Conservation (phyloP, 164 flowering plant genomes). For the Liriodendron chinense region DNA sequence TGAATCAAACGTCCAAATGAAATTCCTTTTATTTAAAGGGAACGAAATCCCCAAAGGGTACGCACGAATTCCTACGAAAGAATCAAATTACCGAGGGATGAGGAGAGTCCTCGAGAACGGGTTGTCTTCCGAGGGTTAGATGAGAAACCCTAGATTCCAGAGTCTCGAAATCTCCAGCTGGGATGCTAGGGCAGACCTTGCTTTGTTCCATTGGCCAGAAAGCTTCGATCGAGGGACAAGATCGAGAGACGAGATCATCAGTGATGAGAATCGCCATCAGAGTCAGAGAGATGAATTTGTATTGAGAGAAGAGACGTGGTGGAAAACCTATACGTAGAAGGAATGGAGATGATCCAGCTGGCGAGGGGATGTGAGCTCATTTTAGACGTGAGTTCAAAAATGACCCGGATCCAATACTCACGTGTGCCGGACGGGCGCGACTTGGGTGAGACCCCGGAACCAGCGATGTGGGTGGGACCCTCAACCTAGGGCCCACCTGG, state of each 20-base stretch:
- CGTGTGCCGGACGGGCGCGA: too few species aligned
- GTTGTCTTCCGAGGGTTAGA: neutral
- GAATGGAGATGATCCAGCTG: neutral
- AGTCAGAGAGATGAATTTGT: neutral
- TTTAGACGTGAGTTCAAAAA: too few species aligned
- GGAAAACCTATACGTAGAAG: neutral
- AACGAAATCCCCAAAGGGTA: neutral
- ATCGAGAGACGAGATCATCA: neutral
- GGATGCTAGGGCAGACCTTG: neutral
- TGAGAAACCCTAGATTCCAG: constrained; percentile 3
- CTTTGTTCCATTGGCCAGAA: constrained; percentile 2
- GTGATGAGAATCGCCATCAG: neutral
- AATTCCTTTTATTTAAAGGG: too few species aligned
- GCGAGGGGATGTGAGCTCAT: too few species aligned
- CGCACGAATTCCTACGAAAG: neutral
- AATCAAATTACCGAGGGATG: neutral
- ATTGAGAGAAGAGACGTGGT: neutral
- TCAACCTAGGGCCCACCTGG: too few species aligned
- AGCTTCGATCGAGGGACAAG: too few species aligned
- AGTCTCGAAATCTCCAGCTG: neutral
- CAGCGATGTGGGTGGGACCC: too few species aligned
- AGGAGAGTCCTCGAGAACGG: neutral
- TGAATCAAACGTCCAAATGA: too few species aligned
- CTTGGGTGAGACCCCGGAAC: too few species aligned
- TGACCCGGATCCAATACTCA: too few species aligned